phyloP scores from a whole-genome alignment of 345 rosid genomes.

The Angophora floribunda region DNA sequence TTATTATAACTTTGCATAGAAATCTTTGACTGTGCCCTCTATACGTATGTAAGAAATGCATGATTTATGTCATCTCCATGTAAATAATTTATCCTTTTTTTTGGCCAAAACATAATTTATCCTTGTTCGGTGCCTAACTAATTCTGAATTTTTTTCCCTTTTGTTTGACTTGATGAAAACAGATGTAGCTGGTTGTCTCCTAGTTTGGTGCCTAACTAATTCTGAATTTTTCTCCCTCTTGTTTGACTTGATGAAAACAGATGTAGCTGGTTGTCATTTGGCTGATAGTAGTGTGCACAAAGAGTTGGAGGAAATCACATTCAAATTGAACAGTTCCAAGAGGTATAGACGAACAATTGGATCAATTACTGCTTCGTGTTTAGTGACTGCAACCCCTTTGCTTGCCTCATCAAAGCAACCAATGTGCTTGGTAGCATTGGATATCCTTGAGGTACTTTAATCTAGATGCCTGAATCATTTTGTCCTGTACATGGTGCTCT shows the following conservation, averaged over 20 bases:
- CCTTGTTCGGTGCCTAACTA: background rate
- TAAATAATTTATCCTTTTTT: background rate
- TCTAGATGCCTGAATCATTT: background rate
- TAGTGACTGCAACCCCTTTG: slow-evolving; percentile 62
- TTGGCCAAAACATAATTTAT: background rate
- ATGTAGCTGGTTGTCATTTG: background rate
- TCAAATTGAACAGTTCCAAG: slow-evolving; percentile 59
- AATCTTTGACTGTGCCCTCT: background rate
- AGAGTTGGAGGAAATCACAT: slow-evolving; percentile 56
- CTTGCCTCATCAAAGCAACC: slow-evolving; percentile 66
- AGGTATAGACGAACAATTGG: slow-evolving; percentile 78
- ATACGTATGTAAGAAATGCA: background rate
- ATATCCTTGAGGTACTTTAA: slow-evolving; percentile 61
- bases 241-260: background rate
- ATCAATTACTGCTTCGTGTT: slow-evolving; percentile 74
- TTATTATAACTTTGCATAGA: background rate
- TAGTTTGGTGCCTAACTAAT: background rate
- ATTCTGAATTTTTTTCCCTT: background rate
- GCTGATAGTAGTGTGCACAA: background rate
- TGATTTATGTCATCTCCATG: background rate
- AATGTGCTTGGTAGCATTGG: slow-evolving; percentile 66
- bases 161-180: background rate
- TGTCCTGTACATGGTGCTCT: background rate
- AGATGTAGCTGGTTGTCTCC: background rate
- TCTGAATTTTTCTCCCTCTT: background rate